A percentile compares a stretch with the other conserved stretches of the same genome.
Conservation (phyloP, 2,329 filamentous ascomycete genomes). For the Colletotrichum gloeosporioides region DNA sequence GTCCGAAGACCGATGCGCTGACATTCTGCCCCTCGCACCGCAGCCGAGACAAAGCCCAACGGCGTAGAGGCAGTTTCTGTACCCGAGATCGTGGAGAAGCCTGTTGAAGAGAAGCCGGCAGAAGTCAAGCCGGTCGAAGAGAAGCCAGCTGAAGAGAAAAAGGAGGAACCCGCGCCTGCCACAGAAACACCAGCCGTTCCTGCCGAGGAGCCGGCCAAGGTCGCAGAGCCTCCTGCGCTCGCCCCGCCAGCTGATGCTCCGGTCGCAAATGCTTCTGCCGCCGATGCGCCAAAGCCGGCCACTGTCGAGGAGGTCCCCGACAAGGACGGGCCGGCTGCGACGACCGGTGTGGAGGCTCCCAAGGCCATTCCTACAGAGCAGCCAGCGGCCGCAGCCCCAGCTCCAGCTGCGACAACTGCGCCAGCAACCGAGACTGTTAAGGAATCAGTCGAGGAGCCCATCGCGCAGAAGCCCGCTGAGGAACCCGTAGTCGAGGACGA, state of each 20-base stretch:
- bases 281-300: slow-evolving; percentile 36
- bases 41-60: not conserved
- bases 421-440: not conserved
- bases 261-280: slow-evolving; percentile 27
- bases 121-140: not conserved
- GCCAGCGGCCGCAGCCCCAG: slow-evolving; percentile 9
- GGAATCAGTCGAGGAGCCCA: slow-evolving; percentile 24
- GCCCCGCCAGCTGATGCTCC: slow-evolving; percentile 22
- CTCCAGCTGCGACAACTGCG: slow-evolving; percentile 1
- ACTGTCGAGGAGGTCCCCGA: slow-evolving; percentile 12
- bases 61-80: not conserved
- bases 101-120: not conserved
- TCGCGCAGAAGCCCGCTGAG: slow-evolving; percentile 27
- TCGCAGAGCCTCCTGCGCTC: slow-evolving; percentile 24
- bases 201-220: slow-evolving; percentile 24
- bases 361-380: slow-evolving; percentile 16
- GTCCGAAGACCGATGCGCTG: not conserved
- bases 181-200: slow-evolving; percentile 4
- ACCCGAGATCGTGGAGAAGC: not conserved
- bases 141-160: slow-evolving; percentile 2
- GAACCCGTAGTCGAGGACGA: slow-evolving; percentile 29
- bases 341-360: slow-evolving; percentile 28
- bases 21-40: not conserved
- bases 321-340: slow-evolving; percentile 25
- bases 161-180: not conserved